Conservation (phyloP, 768 basidiomycete species). For the Pleurotus tuber-regium region DNA sequence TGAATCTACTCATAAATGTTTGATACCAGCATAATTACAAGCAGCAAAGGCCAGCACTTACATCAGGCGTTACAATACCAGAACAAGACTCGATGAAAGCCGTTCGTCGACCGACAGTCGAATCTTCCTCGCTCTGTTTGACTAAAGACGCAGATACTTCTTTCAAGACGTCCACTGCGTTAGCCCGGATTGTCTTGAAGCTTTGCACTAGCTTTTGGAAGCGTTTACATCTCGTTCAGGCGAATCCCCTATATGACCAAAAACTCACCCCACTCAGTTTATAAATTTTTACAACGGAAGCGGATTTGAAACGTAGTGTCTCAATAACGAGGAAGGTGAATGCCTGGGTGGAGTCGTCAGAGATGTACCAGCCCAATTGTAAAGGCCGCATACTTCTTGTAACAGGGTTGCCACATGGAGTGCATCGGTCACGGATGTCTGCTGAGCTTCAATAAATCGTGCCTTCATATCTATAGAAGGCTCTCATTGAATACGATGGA, state of each 20-base stretch:
- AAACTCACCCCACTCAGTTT: slow-evolving; percentile 68
- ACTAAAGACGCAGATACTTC: slow-evolving; percentile 55
- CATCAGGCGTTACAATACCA: slow-evolving; percentile 34
- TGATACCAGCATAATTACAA: slow-evolving; percentile 9
- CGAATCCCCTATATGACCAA: not conserved
- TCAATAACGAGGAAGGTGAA: slow-evolving; percentile 70
- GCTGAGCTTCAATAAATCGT: slow-evolving; percentile 46
- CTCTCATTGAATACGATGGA: not conserved
- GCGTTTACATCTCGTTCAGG: slow-evolving; percentile 7
- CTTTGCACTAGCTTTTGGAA: slow-evolving; percentile 57
- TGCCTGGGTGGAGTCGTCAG: slow-evolving; percentile 42
- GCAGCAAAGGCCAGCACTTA: slow-evolving; percentile 15
- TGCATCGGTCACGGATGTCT: slow-evolving; percentile 47
- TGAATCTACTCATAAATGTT: slow-evolving; percentile 52
- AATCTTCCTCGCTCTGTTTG: slow-evolving; percentile 50
- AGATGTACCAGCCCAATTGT: not conserved
- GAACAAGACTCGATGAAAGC: slow-evolving; percentile 49
- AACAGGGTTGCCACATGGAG: slow-evolving; percentile 71
- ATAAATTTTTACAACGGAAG: slow-evolving; percentile 67
- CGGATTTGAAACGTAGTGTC: slow-evolving; percentile 69
- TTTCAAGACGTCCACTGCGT: slow-evolving; percentile 49
- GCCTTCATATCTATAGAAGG: slow-evolving; percentile 45
- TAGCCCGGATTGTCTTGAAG: slow-evolving; percentile 60
- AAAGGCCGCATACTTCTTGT: slow-evolving; percentile 56
- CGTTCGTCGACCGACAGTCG: slow-evolving; percentile 50